These are phyloP conservation scores for Eucalyptus curtisii DNA, from an alignment of 345 rosid genomes.

Conservation along the genomic window DNA sequence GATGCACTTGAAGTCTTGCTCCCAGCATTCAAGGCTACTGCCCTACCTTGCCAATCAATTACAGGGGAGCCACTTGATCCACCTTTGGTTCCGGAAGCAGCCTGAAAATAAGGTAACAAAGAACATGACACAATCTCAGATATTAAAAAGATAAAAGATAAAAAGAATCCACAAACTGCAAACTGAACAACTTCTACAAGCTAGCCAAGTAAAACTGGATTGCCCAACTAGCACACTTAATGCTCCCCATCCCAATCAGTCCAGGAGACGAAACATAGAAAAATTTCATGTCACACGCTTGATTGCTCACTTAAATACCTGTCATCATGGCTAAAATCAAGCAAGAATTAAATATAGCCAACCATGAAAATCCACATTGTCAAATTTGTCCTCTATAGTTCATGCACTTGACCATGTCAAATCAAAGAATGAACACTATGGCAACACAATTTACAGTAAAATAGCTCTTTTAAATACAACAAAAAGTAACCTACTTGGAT, in stretches of 20 bases:
- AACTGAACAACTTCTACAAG: background rate
- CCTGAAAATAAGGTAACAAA: slow-evolving; percentile 29
- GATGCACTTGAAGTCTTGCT: slow-evolving; percentile 84
- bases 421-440: background rate
- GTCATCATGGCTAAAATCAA: background rate
- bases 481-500: slow-evolving; percentile 40
- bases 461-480: background rate
- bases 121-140: background rate
- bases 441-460: background rate
- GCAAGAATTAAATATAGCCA: background rate
- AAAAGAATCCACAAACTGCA: background rate
- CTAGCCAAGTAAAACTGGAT: background rate
- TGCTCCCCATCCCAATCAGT: background rate
- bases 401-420: background rate
- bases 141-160: background rate
- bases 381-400: background rate
- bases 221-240: background rate
- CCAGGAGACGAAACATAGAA: background rate
- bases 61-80: slow-evolving; percentile 99
- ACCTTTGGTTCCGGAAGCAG: slow-evolving; percentile 95
- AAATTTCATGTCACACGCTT: background rate
- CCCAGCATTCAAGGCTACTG: slow-evolving; percentile 97
- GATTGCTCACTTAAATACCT: background rate
- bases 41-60: slow-evolving; percentile 91
- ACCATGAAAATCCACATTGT: background rate